Base-by-base conservation (phyloP, 768 basidiomycete genomes). In the Gelatoporia subvermispora region DNA sequence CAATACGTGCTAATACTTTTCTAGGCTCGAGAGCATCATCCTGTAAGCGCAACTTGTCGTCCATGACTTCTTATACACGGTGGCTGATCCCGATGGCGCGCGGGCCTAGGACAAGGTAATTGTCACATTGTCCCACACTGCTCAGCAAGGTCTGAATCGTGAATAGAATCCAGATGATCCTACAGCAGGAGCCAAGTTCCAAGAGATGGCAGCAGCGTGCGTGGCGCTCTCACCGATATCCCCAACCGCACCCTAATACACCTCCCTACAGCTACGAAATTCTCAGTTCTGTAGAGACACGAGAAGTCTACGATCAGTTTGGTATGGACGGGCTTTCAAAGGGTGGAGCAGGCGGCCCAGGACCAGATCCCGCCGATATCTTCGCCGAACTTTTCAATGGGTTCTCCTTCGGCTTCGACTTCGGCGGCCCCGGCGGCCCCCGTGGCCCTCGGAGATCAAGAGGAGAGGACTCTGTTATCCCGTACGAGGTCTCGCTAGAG, bases 181-280 rank as follows among this genome's bases (percentile, higher is more conserved):
- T 28, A 72, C 80, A 57, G 93, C 93, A 17, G 79, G 79, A 51
- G 75, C 82, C 54, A 88, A 83, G 51, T 95, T 95, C 58, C 93
- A 95, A 65, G 87, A 89, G 61, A 84, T 94, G 70, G 85, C 80
- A 37, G 84, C 91, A 17, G 93, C 93, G 85, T 93, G 63, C 48
- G 86, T 78, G 40, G 21, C 44, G 44, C 31, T 13, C 35, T 20
- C 22, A 7, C 23, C 18, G 42, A 23, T 35, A 13, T 17, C 17
- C n/a, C n/a, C n/a, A n/a, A 35, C 40, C 34, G 8, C 17, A 13
- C 24, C 24, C 15, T 2, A 41, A 38, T 23, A 50, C 44, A 21
- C n/a, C n/a, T 25, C 45, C 8, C 20, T 36, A 23, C 57, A 91
- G 89, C 15, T 94, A 94, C 55, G 92, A 93, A 65, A 83, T 89